phyloP scores from a whole-genome alignment of 768 basidiomycete species.

The Scleroderma bovista region DNA sequence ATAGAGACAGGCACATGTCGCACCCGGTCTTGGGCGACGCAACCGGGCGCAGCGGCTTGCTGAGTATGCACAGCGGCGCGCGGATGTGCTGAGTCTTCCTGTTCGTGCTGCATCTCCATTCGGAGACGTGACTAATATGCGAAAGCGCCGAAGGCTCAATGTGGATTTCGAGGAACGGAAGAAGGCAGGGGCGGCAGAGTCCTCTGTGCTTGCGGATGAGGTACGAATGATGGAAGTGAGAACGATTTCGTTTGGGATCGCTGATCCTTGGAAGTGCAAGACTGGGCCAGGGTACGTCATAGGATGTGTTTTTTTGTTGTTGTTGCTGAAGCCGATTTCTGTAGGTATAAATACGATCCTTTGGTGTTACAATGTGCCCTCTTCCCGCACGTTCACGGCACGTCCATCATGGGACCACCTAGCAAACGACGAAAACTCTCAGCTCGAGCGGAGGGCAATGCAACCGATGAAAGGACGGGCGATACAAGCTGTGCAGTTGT shows the following conservation, averaged over 20 bases:
- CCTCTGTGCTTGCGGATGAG: conserved; percentile 29
- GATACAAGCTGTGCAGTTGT: conserved; percentile 15
- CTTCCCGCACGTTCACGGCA: conserved; percentile 33
- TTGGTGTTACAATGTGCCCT: conserved; percentile 36
- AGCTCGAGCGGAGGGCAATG: conserved; percentile 4
- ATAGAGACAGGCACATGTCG: conserved; percentile 49
- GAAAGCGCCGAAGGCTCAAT: conserved; percentile 21
- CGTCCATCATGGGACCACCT: conserved; percentile 9
- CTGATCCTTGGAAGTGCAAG: conserved; percentile 24
- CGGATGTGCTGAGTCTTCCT: conserved; percentile 35
- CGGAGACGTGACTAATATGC: conserved; percentile 31
- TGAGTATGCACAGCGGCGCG: conserved; percentile 61
- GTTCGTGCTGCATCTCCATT: conserved; percentile 22
- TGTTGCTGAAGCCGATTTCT: background rate
- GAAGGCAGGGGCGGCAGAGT: conserved; percentile 18
- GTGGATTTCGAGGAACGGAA: conserved; percentile 19
- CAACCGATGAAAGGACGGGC: conserved; percentile 8
- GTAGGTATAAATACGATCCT: conserved; percentile 52
- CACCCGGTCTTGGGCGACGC: conserved; percentile 48
- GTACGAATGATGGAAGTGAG: conserved; percentile 38
- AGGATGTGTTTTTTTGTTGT: background rate
- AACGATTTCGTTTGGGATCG: conserved; percentile 45
- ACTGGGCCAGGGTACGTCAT: conserved; percentile 41
- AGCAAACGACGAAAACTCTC: conserved; percentile 26
- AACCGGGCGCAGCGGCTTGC: conserved; percentile 62